Conservation (phyloP, 2,329 filamentous ascomycete species). For the Beauveria sp. region DNA sequence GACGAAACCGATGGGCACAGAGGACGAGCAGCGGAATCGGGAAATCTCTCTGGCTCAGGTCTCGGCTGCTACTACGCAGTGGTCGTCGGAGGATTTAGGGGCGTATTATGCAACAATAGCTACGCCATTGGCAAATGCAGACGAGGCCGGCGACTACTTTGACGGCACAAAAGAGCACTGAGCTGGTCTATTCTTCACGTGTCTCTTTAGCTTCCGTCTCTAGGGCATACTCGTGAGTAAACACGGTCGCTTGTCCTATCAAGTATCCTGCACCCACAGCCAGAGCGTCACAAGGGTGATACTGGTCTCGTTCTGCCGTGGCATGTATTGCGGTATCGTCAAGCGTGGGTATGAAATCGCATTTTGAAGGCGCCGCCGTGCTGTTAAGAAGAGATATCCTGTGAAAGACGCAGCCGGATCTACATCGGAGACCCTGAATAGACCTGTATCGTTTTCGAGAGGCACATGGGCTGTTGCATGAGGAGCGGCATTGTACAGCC, state of each 20-base stretch:
- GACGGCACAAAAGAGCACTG: no score
- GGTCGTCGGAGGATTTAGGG: conserved; percentile 15
- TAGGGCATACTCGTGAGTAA: neutral
- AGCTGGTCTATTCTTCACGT: conserved; percentile 1
- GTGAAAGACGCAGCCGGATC: neutral
- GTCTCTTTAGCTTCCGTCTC: neutral
- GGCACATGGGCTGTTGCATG: conserved; percentile 11
- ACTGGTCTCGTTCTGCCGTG: conserved; percentile 10
- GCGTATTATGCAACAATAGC: conserved; percentile 13
- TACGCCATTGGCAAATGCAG: neutral
- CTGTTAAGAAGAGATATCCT: neutral
- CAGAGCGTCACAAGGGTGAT: conserved; percentile 15
- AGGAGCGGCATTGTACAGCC: conserved; percentile 9
- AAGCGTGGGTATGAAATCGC: conserved; percentile 13
- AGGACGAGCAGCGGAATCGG: conserved; percentile 6
- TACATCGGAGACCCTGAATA: conserved; percentile 13
- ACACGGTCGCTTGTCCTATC: conserved; percentile 14
- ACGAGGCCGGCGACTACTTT: no score
- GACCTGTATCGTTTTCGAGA: conserved; percentile 11
- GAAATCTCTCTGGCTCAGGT: conserved; percentile 15
- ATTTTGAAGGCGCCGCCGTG: neutral
- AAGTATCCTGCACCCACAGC: conserved; percentile 16
- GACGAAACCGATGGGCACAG: neutral
- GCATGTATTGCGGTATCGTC: conserved; percentile 11
- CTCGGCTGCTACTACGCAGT: conserved; percentile 13